Evolutionary conservation across 345 rosid genomes (phyloP).

Genomic region (Aquilaria malaccensis): DNA sequence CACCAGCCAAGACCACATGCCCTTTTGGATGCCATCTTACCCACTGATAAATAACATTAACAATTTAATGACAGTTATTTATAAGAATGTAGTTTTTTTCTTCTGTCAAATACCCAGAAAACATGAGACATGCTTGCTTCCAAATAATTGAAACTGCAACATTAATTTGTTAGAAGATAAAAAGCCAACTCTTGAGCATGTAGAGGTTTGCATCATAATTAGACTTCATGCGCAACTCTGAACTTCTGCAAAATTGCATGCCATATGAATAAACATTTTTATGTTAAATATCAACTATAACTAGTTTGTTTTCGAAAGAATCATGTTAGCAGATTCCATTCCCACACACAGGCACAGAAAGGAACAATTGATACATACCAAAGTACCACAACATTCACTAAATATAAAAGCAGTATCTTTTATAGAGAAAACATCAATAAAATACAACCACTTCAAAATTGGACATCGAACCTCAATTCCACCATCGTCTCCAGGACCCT

Average conservation of each 20-base stretch:
- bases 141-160: too few relatives aligned
- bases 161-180: too few relatives aligned
- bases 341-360: neutral
- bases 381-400: neutral
- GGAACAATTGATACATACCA: neutral
- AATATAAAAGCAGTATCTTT: neutral
- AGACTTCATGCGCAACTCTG: too few relatives aligned
- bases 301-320: too few relatives aligned
- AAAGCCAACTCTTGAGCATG: too few relatives aligned
- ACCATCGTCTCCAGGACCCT: constrained; percentile 45
- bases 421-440: neutral
- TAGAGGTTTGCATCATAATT: too few relatives aligned
- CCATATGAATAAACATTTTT: too few relatives aligned
- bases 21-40: constrained; percentile 95
- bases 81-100: neutral
- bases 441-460: neutral
- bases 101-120: too few relatives aligned
- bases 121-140: too few relatives aligned
- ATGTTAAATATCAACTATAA: too few relatives aligned
- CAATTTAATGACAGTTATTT: constrained; percentile 3
- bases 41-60: constrained; percentile 51
- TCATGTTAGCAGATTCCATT: too few relatives aligned
- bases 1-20: constrained; percentile 80
- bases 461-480: constrained; percentile 60
- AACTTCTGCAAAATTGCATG: too few relatives aligned